A percentile compares a stretch with the other conserved stretches of the same genome.
phyloP scores from a whole-genome alignment of 257 asterid species.

The Penstemon newberryi region DNA sequence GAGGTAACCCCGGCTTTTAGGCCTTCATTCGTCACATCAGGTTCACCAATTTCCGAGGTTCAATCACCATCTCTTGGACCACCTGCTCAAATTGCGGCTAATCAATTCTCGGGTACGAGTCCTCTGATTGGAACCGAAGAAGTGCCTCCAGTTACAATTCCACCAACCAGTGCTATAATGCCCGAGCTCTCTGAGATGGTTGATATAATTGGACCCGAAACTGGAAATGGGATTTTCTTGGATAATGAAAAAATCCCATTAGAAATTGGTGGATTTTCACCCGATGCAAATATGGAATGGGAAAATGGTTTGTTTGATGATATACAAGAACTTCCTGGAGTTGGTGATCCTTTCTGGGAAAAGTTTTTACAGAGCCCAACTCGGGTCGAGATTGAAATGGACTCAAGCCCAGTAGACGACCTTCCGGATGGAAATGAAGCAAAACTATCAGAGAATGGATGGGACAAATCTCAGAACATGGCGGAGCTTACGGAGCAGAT shows the following conservation, averaged over 20 bases:
- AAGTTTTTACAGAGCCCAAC: conserved; percentile 66
- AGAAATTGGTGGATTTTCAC: conserved; percentile 52
- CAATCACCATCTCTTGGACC: conserved; percentile 39
- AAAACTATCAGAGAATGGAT: conserved; percentile 46
- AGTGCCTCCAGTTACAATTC: conserved; percentile 36
- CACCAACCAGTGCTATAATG: conserved; percentile 44
- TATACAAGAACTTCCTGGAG: conserved; percentile 66
- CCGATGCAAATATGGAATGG: conserved; percentile 65
- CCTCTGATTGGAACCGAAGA: conserved; percentile 41
- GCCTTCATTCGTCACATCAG: conserved; percentile 39
- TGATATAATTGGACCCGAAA: conserved; percentile 44
- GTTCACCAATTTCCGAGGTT: conserved; percentile 35
- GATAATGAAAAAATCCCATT: conserved; percentile 41
- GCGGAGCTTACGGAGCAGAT: conserved; percentile 78
- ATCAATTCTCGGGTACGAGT: conserved; percentile 29
- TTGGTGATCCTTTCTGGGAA: conserved; percentile 86
- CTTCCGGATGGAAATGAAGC: conserved; percentile 39
- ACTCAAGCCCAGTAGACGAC: conserved; percentile 41
- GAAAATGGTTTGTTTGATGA: conserved; percentile 55
- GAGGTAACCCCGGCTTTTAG: conserved; percentile 56
- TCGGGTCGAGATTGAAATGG: conserved; percentile 41
- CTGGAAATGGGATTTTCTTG: conserved; percentile 34
- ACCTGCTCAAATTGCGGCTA: conserved; percentile 33
- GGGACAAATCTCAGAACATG: conserved; percentile 62
- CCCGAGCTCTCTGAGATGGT: conserved; percentile 55